phyloP scores from a whole-genome alignment of 306 rosid genomes.

The Mimosa bimucronata region DNA sequence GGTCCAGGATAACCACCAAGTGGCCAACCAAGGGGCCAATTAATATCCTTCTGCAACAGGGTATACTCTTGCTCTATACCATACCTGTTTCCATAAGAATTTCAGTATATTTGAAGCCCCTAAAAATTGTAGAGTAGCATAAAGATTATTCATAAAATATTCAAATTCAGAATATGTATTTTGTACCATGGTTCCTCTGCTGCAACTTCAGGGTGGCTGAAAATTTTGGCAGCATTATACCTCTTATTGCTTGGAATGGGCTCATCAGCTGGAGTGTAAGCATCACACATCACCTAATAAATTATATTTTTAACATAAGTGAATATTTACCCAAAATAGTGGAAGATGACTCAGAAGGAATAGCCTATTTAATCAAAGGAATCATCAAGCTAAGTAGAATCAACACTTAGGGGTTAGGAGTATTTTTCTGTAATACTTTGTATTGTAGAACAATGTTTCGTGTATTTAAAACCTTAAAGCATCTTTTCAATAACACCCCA shows the following conservation, averaged over 20 bases:
- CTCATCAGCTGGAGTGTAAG: conserved; percentile 69
- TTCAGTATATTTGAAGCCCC: background rate
- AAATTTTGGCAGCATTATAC: conserved; percentile 59
- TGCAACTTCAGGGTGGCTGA: conserved; percentile 58
- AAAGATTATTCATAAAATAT: background rate
- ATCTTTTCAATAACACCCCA: too few relatives aligned
- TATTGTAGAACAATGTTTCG: too few relatives aligned
- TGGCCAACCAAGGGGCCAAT: conserved; percentile 80
- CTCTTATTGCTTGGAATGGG: conserved; percentile 67
- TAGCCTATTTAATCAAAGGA: background rate
- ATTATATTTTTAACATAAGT: background rate
- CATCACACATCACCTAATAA: conserved; percentile 60
- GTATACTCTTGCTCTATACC: conserved; percentile 77
- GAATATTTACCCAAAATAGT: background rate
- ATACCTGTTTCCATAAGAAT: conserved; percentile 44
- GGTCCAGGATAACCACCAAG: conserved; percentile 70
- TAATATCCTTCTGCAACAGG: conserved; percentile 54
- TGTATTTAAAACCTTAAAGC: too few relatives aligned
- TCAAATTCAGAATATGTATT: background rate
- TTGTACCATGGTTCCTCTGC: conserved; percentile 65
- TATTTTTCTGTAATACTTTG: too few relatives aligned
- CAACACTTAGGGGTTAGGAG: too few relatives aligned
- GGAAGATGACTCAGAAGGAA: background rate
- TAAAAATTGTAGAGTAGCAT: background rate
- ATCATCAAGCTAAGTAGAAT: too few relatives aligned